Evolutionary conservation across 202 grass and related monocot species (phyloP), one percentile per base, ranked within the genome.

Genomic region (Saccharum hybrid): DNA sequence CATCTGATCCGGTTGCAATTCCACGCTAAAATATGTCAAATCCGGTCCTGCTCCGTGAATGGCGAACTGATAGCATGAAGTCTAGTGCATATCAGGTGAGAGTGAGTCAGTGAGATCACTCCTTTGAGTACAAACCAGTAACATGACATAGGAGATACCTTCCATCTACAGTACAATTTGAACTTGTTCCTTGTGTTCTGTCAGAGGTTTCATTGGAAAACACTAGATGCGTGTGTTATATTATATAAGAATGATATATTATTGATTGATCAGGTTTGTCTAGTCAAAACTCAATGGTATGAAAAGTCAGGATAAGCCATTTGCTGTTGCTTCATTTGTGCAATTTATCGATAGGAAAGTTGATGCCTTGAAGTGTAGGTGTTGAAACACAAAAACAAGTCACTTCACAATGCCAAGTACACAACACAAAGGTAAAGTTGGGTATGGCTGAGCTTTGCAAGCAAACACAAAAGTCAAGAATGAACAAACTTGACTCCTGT

Each of bases 141-240:
- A 45, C 81, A 49, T 43, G 23, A 67, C 68, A 13, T 45, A 22
- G 42, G 11, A 33, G 16, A 1, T 30, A 14, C 19, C 45, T 66
- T 73, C 61, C 1, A 62, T 60, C 45, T 15, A 1, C 66, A 80
- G 30, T 80, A 36, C 61, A 59, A 57, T 6, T 71, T 71, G 38
- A 38, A 23, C 9, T 11, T 22, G n/a, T 51, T 16, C 19, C 34
- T 74, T 80, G 57, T 56, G 33, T 45, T 57, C 56, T 48, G 60
- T 74, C 68, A 88, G 73, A 36, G 51, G n/a, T 37, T 66, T 12
- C 68, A 68, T 22, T 31, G 71, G 42, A 72, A 65, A 83, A 83
- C n/a, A 63, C 41, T 78, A 65, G 12, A 57, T 45, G 18, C 12
- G 45, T 26, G 72, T 67, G 13, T 79, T 21, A 33, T n/a, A 33